Percentiles rank a stretch among this genome's conserved stretches.
These are phyloP conservation scores for Metrosideros polymorpha DNA, from an alignment of 441 rosid genomes.

Conservation along the genomic window DNA sequence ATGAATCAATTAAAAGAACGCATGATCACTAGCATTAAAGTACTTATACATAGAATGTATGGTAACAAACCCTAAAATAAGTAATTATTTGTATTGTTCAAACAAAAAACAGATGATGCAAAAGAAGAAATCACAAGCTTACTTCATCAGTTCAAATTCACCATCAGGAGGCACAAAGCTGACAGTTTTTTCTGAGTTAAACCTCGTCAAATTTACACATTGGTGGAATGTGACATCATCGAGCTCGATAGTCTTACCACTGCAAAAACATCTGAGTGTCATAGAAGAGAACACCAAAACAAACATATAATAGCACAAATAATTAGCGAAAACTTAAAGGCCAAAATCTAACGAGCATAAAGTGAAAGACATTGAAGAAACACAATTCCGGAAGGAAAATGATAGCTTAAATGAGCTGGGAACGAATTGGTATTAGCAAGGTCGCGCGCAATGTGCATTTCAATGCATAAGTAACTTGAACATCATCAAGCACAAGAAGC, in stretches of 20 bases:
- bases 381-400: neutral
- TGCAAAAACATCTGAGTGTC: slow-evolving; percentile 21
- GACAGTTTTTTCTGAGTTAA: slow-evolving; percentile 96
- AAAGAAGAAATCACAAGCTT: slow-evolving; percentile 21
- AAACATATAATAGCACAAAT: neutral
- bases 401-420: neutral
- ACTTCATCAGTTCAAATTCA: slow-evolving; percentile 99
- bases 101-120: neutral
- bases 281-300: neutral
- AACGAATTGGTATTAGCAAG: neutral
- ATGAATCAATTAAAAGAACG: neutral
- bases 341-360: neutral
- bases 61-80: slow-evolving; percentile 4
- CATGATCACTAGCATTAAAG: neutral
- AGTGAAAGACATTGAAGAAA: neutral
- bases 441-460: neutral
- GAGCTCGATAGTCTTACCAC: slow-evolving; percentile 98
- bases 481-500: neutral
- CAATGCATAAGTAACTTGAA: neutral
- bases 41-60: neutral
- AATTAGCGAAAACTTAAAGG: neutral
- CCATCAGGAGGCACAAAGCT: slow-evolving; percentile 99
- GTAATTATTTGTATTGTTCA: neutral
- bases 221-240: slow-evolving; percentile 99
- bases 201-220: slow-evolving; percentile 95